Percentiles rank a stretch among this genome's conserved stretches.
Conservation (phyloP, 768 basidiomycete species). For the Leccinum aurantiacum region DNA sequence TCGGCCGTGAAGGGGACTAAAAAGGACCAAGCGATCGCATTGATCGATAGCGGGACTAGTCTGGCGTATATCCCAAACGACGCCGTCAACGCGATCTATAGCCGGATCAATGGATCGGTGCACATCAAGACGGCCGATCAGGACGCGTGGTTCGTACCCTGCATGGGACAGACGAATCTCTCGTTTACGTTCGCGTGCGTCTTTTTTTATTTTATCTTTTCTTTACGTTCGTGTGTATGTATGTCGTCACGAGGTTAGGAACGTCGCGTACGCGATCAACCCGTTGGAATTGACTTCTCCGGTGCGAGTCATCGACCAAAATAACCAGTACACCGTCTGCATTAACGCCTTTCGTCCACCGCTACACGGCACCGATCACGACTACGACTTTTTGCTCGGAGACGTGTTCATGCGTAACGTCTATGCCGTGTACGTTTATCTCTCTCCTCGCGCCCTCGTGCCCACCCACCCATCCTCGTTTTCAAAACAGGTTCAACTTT, state of each 20-base stretch:
- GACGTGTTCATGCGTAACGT: constrained; percentile 48
- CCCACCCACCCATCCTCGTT: neutral
- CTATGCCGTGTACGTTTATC: constrained; percentile 39
- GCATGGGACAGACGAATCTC: constrained; percentile 30
- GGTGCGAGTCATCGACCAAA: constrained; percentile 23
- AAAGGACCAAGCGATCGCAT: constrained; percentile 32
- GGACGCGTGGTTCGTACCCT: constrained; percentile 40
- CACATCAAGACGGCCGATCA: constrained; percentile 29
- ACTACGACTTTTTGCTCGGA: constrained; percentile 42
- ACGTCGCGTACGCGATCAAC: constrained; percentile 39
- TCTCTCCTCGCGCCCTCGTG: no score
- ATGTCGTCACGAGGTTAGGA: constrained; percentile 18
- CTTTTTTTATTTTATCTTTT: no score
- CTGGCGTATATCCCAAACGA: constrained; percentile 35
- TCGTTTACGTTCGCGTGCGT: constrained; percentile 25
- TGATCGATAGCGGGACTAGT: constrained; percentile 48
- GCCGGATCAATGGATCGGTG: constrained; percentile 37
- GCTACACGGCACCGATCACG: constrained; percentile 26
- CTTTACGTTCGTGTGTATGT: no score
- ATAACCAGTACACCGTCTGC: constrained; percentile 41
- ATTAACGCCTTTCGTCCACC: constrained; percentile 34
- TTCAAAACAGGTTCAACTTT: constrained; percentile 40
- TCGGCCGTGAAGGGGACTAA: constrained; percentile 35
- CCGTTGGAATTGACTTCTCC: constrained; percentile 44
- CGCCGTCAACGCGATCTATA: constrained; percentile 40